Evolutionary conservation across 768 basidiomycete species (phyloP), one percentile per base, ranked within the genome.

Genomic region (Suillus cothurnatus): DNA sequence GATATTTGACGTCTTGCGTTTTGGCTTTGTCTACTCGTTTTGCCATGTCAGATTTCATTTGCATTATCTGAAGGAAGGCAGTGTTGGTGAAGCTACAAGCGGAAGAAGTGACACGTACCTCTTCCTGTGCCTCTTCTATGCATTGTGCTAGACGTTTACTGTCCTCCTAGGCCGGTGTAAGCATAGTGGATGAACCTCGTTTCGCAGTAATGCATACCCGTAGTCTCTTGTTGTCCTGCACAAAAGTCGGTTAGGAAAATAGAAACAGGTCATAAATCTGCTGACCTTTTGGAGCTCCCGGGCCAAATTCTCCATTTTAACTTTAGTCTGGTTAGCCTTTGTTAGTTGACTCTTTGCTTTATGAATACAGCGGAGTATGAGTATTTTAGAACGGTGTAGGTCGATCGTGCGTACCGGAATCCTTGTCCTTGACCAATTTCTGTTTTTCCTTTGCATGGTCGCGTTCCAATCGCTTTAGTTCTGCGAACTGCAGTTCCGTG

Each of bases 401-500:
- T 8, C 50, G 23, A 56, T 41, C 66, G 43, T 74, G 76, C 79
- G 53, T 62, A 93, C 92, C 92, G 68, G 92, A 87, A 78, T 95
- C 94, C 80, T 94, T 94, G 81, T 95, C 94, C 79, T 95, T 95
- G 58, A 86, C 82, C 36, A 95, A 81, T 73, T 95, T 95, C 81
- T 95, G 93, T 77, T 92, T 94, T 82, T 95, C 94, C 79, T 93
- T 95, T 47, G 93, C 89, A 71, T 94, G 91, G 73, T 94, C 93
- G 68, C 94, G 86, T 77, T 95, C 94, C 72, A 92, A 77, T 61
- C 92, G 85, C 75, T 94, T 94, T 75, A 93, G 80, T 76, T 95
- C 93, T 71, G 93, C 92, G 77, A 94, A 95, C 93, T 95, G 71
- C 28, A 71, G 57, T 69, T 59, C 26, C 19, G 28, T 11, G 19